Conservation (phyloP, 2,329 filamentous ascomycete species). For the Monilinia laxa region DNA sequence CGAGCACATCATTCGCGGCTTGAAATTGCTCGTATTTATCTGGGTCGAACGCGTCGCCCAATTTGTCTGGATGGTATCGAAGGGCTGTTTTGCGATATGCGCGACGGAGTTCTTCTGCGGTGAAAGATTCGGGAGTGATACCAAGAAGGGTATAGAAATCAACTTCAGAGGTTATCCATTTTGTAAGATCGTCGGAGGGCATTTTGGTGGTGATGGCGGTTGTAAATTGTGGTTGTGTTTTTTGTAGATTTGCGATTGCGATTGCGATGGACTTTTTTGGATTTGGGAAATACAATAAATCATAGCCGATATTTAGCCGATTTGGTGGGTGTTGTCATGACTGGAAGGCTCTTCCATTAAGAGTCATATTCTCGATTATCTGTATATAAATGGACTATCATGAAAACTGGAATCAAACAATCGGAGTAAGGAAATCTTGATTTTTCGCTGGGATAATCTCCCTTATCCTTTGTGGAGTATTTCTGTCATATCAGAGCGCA, state of each 20-base stretch:
- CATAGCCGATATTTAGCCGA: constrained; percentile 1
- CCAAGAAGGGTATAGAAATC: constrained; percentile 41
- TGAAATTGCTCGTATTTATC: constrained; percentile 83
- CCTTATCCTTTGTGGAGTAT: not conserved
- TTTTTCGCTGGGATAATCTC: not conserved
- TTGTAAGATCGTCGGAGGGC: constrained; percentile 39
- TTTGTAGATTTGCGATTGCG: not conserved
- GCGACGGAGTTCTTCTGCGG: constrained; percentile 38
- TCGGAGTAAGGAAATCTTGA: not conserved
- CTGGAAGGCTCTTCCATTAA: not conserved
- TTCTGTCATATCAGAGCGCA: not conserved
- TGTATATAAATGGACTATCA: not conserved
- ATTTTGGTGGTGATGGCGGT: constrained; percentile 28
- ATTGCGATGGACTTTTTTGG: not conserved
- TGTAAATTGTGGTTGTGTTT: not conserved
- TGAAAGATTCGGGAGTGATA: constrained; percentile 34
- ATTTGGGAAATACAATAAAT: not conserved
- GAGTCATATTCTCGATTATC: not conserved
- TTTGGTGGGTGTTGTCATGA: not conserved
- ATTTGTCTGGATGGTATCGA: constrained; percentile 94
- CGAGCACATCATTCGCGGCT: constrained; percentile 81
- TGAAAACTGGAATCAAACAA: not conserved
- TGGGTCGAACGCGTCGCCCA: constrained; percentile 70
- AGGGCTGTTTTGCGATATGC: constrained; percentile 83
- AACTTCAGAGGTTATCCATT: constrained; percentile 39